These are phyloP conservation scores for Quercus cerris DNA, from an alignment of 306 rosid species.

Conservation along the genomic window DNA sequence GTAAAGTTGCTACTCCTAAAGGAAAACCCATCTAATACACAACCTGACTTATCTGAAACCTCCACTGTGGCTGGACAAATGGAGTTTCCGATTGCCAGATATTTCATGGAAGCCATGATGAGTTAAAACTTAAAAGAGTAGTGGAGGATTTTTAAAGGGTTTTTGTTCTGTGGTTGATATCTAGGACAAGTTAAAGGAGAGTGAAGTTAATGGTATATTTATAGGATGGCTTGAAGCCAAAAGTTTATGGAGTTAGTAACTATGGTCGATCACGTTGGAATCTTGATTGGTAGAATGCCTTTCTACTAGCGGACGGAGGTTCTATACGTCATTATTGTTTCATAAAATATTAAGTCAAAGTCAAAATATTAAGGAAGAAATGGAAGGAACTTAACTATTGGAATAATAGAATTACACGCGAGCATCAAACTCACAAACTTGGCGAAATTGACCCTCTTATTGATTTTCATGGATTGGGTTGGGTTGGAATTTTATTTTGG, in stretches of 20 bases:
- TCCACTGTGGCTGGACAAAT: constrained; percentile 21
- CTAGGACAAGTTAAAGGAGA: constrained; percentile 12
- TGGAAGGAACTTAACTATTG: too few species aligned
- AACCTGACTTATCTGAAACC: constrained; percentile 13
- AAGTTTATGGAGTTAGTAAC: constrained; percentile 6
- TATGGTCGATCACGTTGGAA: constrained; percentile 29
- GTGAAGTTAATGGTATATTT: constrained; percentile 21
- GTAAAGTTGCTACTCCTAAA: constrained; percentile 1
- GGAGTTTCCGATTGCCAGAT: constrained; percentile 23
- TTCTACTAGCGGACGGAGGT: constrained; percentile 49
- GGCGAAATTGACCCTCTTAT: too few species aligned
- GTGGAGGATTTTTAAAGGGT: background rate
- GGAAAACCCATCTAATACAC: constrained; percentile 8
- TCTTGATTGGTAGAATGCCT: constrained; percentile 51
- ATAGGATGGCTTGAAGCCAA: constrained; percentile 14
- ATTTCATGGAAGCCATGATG: constrained; percentile 51
- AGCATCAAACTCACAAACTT: too few species aligned
- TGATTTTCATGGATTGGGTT: too few species aligned
- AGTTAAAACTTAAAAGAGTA: background rate
- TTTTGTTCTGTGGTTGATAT: background rate
- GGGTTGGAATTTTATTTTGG: too few species aligned
- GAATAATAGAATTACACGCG: too few species aligned
- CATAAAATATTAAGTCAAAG: too few species aligned
- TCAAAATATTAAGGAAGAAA: too few species aligned
- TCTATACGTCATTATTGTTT: too few species aligned